phyloP scores from a whole-genome alignment of 345 rosid species.

The Aurinia saxatilis region DNA sequence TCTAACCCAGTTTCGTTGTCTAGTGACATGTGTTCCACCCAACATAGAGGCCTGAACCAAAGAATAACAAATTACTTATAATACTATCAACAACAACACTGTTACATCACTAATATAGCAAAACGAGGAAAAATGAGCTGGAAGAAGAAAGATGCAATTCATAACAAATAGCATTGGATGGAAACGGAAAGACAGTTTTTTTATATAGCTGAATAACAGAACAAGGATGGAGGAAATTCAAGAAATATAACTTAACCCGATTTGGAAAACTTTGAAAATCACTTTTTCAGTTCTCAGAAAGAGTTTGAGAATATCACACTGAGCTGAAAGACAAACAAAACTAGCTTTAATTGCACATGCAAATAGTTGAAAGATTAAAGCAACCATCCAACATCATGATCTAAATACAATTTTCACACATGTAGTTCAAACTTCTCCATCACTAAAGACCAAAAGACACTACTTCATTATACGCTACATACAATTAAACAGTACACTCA shows the following conservation, averaged over 20 bases:
- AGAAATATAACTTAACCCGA: not conserved
- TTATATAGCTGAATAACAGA: not conserved
- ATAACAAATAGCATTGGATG: not conserved
- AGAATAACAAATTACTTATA: not conserved
- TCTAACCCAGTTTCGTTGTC: constrained; percentile 94
- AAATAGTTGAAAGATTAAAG: not conserved
- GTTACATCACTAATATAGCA: constrained; percentile 1
- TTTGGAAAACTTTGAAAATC: not conserved
- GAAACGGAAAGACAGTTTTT: not conserved
- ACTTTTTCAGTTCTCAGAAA: not conserved
- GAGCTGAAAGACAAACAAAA: constrained; percentile 1
- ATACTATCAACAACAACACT: not conserved
- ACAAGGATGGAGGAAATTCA: not conserved
- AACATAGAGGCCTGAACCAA: constrained; percentile 70
- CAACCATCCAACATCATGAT: not conserved
- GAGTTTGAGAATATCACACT: not conserved
- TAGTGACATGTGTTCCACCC: constrained; percentile 96
- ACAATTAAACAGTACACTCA: not conserved
- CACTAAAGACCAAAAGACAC: not conserved
- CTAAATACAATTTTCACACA: not conserved
- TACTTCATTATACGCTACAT: not conserved
- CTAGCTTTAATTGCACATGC: constrained; percentile 9
- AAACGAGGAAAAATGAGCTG: not conserved
- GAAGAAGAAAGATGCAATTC: not conserved
- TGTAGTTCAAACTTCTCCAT: not conserved